Evolutionary conservation across 768 basidiomycete genomes (phyloP), one percentile per base, ranked within the genome.

Genomic region (Phanerochaete sordida): DNA sequence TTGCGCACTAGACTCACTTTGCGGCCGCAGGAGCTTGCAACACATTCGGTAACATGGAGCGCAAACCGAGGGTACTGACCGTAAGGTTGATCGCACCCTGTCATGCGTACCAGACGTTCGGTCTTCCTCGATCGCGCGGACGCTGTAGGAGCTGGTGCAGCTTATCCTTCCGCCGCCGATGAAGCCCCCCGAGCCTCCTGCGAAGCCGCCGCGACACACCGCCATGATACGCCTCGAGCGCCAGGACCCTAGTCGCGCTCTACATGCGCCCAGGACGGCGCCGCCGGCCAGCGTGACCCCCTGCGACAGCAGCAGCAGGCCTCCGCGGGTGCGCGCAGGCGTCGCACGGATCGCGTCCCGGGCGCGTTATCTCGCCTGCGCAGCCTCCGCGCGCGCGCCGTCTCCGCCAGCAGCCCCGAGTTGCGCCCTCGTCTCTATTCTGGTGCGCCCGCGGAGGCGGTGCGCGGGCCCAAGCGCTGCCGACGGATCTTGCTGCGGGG

Each of bases 401-500:
- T 26, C 24, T 11, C 23, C 47, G 11, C 15, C 6, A 9, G 5
- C 27, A 35, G 33, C 21, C 24, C 47, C 47, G 39, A 43, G 39
- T 5, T 48, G 47, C 47, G 47, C 19, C 24, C 47, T 48, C 47
- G 47, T 12, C 47, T 23, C 47, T 48, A 26, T 26, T 28, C 47
- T 24, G 47, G 47, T 7, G 33, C 7, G 24, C 6, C 9, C 24
- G 24, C 8, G 11, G 11, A 48, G 11, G 24, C 47, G 47, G 24
- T 19, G 47, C 13, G 47, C 24, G 3, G 47, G 47, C 5, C 47
- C 47, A 5, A 9, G 24, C 37, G 24, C 35, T 54, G 37, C 53
- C 53, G 53, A 54, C 53, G 53, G 53, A 54, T 37, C 53, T 54
- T 54, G 26, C 13, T 37, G 21, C n/a, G 53, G 35, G 27, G 26